Evolutionary conservation across 495 filamentous ascomycete genomes (phyloP).

Genomic region (Penicillium taxi): DNA sequence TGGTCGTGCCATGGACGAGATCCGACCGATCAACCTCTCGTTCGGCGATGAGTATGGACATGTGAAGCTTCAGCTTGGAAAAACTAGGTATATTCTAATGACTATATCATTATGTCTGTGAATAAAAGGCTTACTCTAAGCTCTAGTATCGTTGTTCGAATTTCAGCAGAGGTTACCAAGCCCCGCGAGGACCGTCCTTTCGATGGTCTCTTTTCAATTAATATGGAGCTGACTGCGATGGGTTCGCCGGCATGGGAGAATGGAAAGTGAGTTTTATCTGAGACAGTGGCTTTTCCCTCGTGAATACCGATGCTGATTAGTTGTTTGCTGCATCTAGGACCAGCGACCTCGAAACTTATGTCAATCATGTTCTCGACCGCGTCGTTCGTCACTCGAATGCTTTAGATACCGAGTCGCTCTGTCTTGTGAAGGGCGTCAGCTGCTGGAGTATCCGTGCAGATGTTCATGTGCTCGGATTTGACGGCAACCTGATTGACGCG

Average conservation of each 20-base stretch:
- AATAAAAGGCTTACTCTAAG: neutral
- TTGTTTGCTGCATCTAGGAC: neutral
- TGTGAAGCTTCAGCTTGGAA: constrained; percentile 81
- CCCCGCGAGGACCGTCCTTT: constrained; percentile 85
- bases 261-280: constrained; percentile 49
- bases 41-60: constrained; percentile 91
- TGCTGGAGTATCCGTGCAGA: constrained; percentile 86
- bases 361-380: constrained; percentile 33
- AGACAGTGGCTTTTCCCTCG: neutral
- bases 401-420: constrained; percentile 90
- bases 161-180: constrained; percentile 78
- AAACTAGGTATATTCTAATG: constrained; percentile 59
- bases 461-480: constrained; percentile 80
- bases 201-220: constrained; percentile 88
- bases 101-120: neutral
- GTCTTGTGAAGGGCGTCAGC: constrained; percentile 80
- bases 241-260: constrained; percentile 84
- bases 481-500: constrained; percentile 80
- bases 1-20: constrained; percentile 68
- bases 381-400: constrained; percentile 85
- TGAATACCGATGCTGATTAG: neutral
- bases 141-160: constrained; percentile 67
- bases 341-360: constrained; percentile 1
- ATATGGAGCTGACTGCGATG: constrained; percentile 86
- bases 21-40: constrained; percentile 63